Percentiles rank a stretch among this genome's conserved stretches.
Evolutionary conservation across 192 early-diverging fungal genomes (phyloP).

Genomic region (Coemansia sp.): DNA sequence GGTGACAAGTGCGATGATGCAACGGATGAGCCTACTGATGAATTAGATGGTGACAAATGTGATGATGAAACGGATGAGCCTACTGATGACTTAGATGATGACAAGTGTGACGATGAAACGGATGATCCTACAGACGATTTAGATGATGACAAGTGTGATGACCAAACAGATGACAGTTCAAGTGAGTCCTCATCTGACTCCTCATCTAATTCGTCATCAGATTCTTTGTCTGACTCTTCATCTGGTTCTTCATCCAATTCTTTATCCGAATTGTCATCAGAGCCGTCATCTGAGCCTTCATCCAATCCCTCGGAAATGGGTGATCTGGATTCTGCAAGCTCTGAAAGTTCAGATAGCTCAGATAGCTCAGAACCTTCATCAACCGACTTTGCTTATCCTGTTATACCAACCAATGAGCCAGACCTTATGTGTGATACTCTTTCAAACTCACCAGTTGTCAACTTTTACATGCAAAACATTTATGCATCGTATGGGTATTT

Average conservation of each 20-base stretch:
- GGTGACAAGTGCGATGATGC: no score
- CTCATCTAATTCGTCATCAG: no score
- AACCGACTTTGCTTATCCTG: conserved; percentile 3
- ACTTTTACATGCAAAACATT: not conserved
- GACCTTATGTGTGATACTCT: not conserved
- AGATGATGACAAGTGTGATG: not conserved
- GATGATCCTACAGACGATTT: not conserved
- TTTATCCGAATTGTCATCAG: not conserved
- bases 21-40: not conserved
- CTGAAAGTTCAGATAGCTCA: not conserved
- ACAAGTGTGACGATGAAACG: not conserved
- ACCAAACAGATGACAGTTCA: not conserved
- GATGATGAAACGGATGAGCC: not conserved
- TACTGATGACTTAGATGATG: not conserved
- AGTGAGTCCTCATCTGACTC: not conserved
- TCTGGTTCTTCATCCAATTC: no score
- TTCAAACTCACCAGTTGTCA: not conserved
- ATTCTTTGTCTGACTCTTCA: no score
- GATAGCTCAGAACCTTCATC: not conserved
- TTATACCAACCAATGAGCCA: conserved; percentile 4
- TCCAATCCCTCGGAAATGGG: no score
- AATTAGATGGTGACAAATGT: not conserved
- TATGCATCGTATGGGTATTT: conserved; percentile 12
- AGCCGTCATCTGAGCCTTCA: not conserved
- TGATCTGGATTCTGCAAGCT: not conserved